Conservation (phyloP, 2,329 filamentous ascomycete species). For the Xylaria sp. region DNA sequence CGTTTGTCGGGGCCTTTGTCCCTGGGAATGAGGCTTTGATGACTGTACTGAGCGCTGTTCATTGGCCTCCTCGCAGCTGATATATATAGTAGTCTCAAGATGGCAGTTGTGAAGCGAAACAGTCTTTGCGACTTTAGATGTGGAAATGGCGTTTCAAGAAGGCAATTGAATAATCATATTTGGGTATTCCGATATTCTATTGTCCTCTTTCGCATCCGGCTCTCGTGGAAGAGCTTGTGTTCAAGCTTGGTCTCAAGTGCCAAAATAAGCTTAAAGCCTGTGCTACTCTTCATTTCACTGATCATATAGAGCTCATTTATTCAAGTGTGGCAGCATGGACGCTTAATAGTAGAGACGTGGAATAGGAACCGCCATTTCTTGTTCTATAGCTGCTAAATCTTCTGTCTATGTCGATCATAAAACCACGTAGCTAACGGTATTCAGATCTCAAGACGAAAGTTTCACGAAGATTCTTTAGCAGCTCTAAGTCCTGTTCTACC, state of each 20-base stretch:
- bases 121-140: slow-evolving; percentile 20
- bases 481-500: not conserved
- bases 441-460: not conserved
- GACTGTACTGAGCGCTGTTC: slow-evolving; percentile 17
- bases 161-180: slow-evolving; percentile 35
- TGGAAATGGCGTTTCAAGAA: slow-evolving; percentile 35
- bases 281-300: not conserved
- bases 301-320: not conserved
- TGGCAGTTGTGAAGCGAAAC: slow-evolving; percentile 19
- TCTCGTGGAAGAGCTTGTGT: not conserved
- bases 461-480: not conserved
- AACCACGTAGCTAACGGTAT: not conserved
- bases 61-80: not conserved
- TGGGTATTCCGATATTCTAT: slow-evolving; percentile 10
- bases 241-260: not conserved
- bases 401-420: not conserved
- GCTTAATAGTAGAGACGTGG: not conserved
- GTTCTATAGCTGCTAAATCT: not conserved
- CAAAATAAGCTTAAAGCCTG: not conserved
- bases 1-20: slow-evolving; percentile 17
- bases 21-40: slow-evolving; percentile 22
- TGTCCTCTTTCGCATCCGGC: not conserved
- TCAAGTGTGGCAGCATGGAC: not conserved
- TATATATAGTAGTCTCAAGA: slow-evolving; percentile 25
- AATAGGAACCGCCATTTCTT: not conserved